A percentile compares a stretch with the other conserved stretches of the same genome.
Evolutionary conservation across 306 rosid genomes (phyloP).

Genomic region (Prunus armeniaca): DNA sequence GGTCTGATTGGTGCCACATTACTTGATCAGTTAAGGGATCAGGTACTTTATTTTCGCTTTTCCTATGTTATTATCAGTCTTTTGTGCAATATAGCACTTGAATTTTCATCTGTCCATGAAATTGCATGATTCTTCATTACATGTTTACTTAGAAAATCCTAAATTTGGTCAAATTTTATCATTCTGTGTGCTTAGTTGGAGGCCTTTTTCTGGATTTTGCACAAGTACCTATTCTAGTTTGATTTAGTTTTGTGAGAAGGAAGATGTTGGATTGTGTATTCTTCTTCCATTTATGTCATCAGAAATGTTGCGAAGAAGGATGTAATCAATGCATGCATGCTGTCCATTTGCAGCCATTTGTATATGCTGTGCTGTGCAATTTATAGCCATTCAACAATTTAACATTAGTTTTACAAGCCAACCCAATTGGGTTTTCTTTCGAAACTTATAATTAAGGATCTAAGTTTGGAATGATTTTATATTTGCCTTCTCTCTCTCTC

Average conservation of each 20-base stretch:
- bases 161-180: not conserved
- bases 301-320: not conserved
- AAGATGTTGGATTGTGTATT: not conserved
- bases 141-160: not conserved
- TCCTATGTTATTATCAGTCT: constrained; percentile 5
- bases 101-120: not conserved
- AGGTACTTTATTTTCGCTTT: constrained; percentile 50
- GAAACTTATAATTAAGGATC: not conserved
- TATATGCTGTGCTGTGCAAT: too few relatives aligned
- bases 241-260: not conserved
- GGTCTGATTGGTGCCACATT: constrained; percentile 94
- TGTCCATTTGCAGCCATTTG: not conserved
- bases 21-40: constrained; percentile 94
- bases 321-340: not conserved
- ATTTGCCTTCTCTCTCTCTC: not conserved
- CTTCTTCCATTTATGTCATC: not conserved
- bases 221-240: not conserved
- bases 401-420: not conserved
- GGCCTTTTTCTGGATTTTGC: not conserved
- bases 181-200: not conserved
- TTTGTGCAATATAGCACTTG: constrained; percentile 5
- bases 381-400: not conserved
- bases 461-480: not conserved
- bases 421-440: not conserved
- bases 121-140: not conserved